phyloP scores from a whole-genome alignment of 768 basidiomycete genomes.

The Albatrellus ellisii region DNA sequence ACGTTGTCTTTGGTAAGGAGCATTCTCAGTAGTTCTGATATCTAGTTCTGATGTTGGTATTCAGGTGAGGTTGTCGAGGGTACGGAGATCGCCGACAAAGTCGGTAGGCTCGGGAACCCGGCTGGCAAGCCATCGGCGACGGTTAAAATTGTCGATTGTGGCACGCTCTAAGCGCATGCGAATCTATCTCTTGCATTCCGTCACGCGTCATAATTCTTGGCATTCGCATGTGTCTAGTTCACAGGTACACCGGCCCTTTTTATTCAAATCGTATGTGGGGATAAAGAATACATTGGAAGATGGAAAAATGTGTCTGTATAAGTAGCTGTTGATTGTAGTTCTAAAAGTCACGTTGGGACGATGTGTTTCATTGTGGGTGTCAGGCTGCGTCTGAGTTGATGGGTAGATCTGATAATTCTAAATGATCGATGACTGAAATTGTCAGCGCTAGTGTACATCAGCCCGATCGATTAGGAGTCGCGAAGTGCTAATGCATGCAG shows the following conservation, averaged over 20 bases:
- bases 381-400: no score
- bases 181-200: not conserved
- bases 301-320: not conserved
- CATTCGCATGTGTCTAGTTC: not conserved
- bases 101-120: slow-evolving; percentile 19
- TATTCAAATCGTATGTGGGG: not conserved
- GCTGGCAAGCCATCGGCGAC: slow-evolving; percentile 4
- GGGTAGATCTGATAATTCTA: no score
- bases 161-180: not conserved
- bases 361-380: no score
- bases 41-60: slow-evolving; percentile 2
- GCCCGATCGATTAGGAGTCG: no score
- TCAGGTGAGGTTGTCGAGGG: slow-evolving; percentile 25
- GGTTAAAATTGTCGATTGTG: slow-evolving; percentile 11
- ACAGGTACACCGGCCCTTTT: not conserved
- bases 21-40: not conserved
- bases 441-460: no score
- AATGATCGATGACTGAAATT: no score
- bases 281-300: not conserved
- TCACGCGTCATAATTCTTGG: not conserved
- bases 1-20: slow-evolving; percentile 31
- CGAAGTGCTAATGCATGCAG: no score
- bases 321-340: no score
- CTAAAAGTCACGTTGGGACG: no score
- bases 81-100: slow-evolving; percentile 24